Evolutionary conservation across 2,329 filamentous ascomycete genomes (phyloP), one percentile per base, ranked within the genome.

Genomic region (Nigrospora sphaerica): DNA sequence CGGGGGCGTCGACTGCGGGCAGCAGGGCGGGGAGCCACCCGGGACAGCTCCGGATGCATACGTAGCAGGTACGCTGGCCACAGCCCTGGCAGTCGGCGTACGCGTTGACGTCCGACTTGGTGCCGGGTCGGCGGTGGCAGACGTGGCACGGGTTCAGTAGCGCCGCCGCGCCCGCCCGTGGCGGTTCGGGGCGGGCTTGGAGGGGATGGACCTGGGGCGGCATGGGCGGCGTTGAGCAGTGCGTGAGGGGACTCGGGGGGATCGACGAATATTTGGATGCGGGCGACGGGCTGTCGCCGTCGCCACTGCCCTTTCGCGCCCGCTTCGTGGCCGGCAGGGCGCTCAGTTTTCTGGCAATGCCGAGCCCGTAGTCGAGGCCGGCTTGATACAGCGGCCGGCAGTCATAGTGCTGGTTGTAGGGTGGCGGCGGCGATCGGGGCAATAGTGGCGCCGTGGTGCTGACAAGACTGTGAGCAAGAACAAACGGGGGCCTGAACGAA

Each of bases 11-110:
- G 34, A 19, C 17, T 11, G 34, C 43, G 2, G 35, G 23, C 2
- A 46, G 17, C 18, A 43, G 11, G 41, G 48, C 19, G 10, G 55
- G 51, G 35, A 66, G 66, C 70, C 72, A 75, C 2, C 77, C 77
- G 12, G 74, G 66, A 54, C 84, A 88, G 53, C 79, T 69, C 23
- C 84, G 68, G 39, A 85, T 76, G 59, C 84, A 88, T n/a, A 88
- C 72, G 57, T 77, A 86, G 59, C 84, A 88, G 1, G 83, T 78
- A 37, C 81, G 71, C 51, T 76, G 68, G 11, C 72, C 69, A 57
- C 84, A 88, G 13, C 77, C 73, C 53, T 77, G 67, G 60, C 84
- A 88, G 55, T 80, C 72, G 40, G 80, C 75, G 57, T 81, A 86
- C 11, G 77, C 78, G 60, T 85, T 81, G 32, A 87, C 71, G 47